phyloP scores from a whole-genome alignment of 2,329 filamentous ascomycete species.

The Scedosporium aurantiacum region DNA sequence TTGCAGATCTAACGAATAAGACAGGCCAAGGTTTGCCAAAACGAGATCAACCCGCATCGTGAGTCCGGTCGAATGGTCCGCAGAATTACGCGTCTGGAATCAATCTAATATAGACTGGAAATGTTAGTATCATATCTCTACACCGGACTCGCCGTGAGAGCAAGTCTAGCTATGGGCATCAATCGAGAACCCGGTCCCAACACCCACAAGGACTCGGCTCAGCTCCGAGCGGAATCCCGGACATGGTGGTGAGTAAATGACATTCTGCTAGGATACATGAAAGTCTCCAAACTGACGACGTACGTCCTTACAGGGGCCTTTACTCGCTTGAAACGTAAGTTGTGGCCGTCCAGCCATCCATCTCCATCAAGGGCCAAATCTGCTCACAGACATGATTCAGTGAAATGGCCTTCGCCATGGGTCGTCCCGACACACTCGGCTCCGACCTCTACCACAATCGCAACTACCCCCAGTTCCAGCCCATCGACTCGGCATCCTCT shows the following conservation, averaged over 20 bases:
- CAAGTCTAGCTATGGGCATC: slow-evolving; percentile 34
- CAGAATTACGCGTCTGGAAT: not conserved
- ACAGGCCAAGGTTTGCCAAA: slow-evolving; percentile 36
- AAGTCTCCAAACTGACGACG: too few relatives aligned
- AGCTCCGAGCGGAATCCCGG: slow-evolving; percentile 24
- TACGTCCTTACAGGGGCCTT: not conserved
- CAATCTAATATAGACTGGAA: not conserved
- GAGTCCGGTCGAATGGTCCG: slow-evolving; percentile 10
- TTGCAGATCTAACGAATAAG: not conserved
- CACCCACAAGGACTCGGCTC: slow-evolving; percentile 21
- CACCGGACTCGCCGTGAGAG: slow-evolving; percentile 33
- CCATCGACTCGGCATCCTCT: not conserved
- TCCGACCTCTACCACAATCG: slow-evolving; percentile 37
- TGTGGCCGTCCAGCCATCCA: not conserved
- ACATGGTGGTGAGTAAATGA: slow-evolving; percentile 31
- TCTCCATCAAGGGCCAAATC: slow-evolving; percentile 9
- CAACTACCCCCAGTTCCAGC: slow-evolving; percentile 13
- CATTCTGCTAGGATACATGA: too few relatives aligned
- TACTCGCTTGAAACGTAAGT: not conserved
- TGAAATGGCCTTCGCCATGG: slow-evolving; percentile 36
- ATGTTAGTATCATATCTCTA: slow-evolving; percentile 31
- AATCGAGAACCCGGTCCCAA: slow-evolving; percentile 26
- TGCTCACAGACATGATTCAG: slow-evolving; percentile 7
- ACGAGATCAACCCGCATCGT: slow-evolving; percentile 36
- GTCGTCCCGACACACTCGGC: slow-evolving; percentile 35